These are phyloP conservation scores for Santalum album DNA, from an alignment of 164 flowering plant species.

Conservation along the genomic window DNA sequence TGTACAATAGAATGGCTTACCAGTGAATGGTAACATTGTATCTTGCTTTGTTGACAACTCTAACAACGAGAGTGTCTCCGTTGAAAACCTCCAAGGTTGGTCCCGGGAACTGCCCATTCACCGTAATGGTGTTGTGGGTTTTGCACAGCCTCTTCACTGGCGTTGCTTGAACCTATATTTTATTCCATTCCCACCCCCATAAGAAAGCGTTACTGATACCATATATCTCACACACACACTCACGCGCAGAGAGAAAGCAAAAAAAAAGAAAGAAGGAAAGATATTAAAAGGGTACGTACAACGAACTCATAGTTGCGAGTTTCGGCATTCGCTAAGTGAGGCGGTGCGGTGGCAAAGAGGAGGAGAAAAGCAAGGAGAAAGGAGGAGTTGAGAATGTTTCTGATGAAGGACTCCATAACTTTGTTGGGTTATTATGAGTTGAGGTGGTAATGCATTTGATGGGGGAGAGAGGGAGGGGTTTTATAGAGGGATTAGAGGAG, in stretches of 20 bases:
- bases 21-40: slow-evolving; percentile 84
- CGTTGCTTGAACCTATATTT: slow-evolving; percentile 62
- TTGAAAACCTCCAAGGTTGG: slow-evolving; percentile 72
- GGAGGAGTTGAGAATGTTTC: slow-evolving; percentile 1
- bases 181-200: too few relatives aligned
- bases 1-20: slow-evolving; percentile 25
- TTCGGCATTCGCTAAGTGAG: slow-evolving; percentile 18
- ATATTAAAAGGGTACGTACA: slow-evolving; percentile 22
- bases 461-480: not conserved
- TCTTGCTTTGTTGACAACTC: slow-evolving; percentile 55
- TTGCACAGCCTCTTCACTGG: slow-evolving; percentile 98
- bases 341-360: slow-evolving; percentile 17
- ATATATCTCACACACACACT: too few relatives aligned
- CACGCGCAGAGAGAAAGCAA: not conserved
- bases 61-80: slow-evolving; percentile 71
- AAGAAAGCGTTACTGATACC: too few relatives aligned
- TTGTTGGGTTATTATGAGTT: not conserved
- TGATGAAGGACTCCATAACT: slow-evolving; percentile 14
- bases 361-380: slow-evolving; percentile 15
- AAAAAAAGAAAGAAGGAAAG: not conserved
- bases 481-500: not conserved
- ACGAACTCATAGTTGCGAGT: slow-evolving; percentile 56
- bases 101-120: slow-evolving; percentile 82
- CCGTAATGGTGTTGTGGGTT: slow-evolving; percentile 57
- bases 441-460: too few relatives aligned